A percentile compares a stretch with the other conserved stretches of the same genome.
Conservation (phyloP, 2,329 filamentous ascomycete species). For the Colletotrichum sp. region DNA sequence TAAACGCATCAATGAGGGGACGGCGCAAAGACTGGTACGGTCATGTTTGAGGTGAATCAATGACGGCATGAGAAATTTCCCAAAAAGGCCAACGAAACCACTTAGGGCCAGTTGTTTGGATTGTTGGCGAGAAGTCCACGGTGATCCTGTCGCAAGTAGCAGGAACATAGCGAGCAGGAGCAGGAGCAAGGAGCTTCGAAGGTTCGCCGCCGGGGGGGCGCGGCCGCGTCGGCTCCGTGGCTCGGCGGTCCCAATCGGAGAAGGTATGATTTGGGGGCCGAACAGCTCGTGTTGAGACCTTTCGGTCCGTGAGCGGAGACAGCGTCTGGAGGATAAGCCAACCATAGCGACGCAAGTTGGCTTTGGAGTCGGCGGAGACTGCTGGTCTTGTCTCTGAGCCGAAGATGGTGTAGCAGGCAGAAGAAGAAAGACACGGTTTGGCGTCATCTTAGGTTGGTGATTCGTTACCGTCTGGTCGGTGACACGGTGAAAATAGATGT, state of each 20-base stretch:
- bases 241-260: background rate
- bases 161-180: background rate
- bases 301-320: background rate
- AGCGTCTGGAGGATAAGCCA: background rate
- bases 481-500: slow-evolving; percentile 9
- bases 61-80: background rate
- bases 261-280: background rate
- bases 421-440: background rate
- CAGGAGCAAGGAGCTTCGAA: background rate
- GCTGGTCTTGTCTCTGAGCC: background rate
- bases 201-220: background rate
- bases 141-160: background rate
- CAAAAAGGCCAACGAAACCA: background rate
- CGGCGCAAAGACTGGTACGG: background rate
- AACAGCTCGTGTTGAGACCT: background rate
- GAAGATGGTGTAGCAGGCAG: background rate
- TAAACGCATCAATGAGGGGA: background rate
- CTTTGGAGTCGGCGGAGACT: background rate
- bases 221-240: slow-evolving; percentile 16
- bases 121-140: background rate
- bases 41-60: background rate
- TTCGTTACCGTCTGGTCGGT: slow-evolving; percentile 37
- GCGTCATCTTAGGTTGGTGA: slow-evolving; percentile 21
- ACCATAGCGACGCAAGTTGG: background rate
- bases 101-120: background rate